These are phyloP conservation scores for Cryptosporidium bovis DNA, from an alignment of 169 alveolate species.

Conservation along the genomic window DNA sequence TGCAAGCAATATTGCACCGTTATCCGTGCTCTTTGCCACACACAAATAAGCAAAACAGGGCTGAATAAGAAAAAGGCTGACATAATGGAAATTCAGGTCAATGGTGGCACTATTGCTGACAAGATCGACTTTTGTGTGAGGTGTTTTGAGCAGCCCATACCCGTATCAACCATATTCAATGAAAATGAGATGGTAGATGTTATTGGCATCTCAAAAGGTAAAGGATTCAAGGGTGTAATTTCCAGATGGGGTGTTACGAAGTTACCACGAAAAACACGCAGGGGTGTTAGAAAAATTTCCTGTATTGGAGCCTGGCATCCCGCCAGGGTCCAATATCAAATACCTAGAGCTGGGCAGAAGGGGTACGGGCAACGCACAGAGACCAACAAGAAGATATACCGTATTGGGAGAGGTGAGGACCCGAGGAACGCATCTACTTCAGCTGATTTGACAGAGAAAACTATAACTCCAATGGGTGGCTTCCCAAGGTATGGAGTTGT, in stretches of 20 bases:
- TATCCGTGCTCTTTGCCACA: conserved; percentile 98
- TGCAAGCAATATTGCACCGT: conserved; percentile 96
- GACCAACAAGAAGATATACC: conserved; percentile 98
- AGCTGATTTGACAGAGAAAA: conserved; percentile 97
- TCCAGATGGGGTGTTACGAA: conserved; percentile 99
- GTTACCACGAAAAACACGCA: conserved; percentile 99
- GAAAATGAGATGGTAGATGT: conserved; percentile 98
- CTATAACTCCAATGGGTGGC: conserved; percentile 99
- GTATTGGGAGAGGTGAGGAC: conserved; percentile 96
- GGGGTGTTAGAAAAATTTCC: conserved; percentile 99
- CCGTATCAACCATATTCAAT: conserved; percentile 94
- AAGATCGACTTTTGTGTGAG: conserved; percentile 95
- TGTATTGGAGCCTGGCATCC: conserved; percentile 99
- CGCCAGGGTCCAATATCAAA: conserved; percentile 99
- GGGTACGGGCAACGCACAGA: conserved; percentile 99
- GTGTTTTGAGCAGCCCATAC: conserved; percentile 96
- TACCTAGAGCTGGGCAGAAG: conserved; percentile 99
- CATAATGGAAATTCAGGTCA: conserved; percentile 98
- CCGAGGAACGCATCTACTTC: conserved; percentile 96
- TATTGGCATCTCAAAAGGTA: conserved; percentile 99
- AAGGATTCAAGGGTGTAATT: conserved; percentile 99
- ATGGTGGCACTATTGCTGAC: conserved; percentile 98
- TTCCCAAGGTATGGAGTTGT: conserved; percentile 99
- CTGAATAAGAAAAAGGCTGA: conserved; percentile 98
- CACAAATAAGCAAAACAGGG: conserved; percentile 96